phyloP scores from a whole-genome alignment of 176 grass and related monocot species.

The Coix lacrymajobi region DNA sequence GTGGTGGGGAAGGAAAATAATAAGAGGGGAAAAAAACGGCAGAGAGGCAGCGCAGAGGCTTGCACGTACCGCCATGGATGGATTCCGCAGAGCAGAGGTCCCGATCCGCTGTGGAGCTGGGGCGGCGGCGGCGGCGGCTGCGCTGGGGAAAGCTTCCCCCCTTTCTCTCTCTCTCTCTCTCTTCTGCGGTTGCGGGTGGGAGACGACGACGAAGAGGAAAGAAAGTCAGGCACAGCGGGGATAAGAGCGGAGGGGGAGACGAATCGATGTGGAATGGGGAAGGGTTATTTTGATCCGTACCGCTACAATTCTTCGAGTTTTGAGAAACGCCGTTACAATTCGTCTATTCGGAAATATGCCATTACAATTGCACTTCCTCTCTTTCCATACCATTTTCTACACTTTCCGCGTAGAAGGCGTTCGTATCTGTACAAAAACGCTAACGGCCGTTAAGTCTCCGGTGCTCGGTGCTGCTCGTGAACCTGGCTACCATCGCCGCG shows the following conservation, averaged over 20 bases:
- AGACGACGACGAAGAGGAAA: constrained; percentile 11
- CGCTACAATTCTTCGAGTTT: no score
- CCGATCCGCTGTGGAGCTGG: not conserved
- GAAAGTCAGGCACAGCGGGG: not conserved
- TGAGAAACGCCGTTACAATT: no score
- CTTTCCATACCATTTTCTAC: no score
- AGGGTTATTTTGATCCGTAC: no score
- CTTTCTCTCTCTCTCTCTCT: not conserved
- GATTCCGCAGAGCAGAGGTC: not conserved
- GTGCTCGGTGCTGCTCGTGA: no score
- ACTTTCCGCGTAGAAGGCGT: no score
- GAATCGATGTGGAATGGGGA: constrained; percentile 22
- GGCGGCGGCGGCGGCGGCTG: not conserved
- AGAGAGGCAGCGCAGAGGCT: not conserved
- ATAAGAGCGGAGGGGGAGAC: not conserved
- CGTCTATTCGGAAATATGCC: no score
- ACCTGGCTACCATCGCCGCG: no score
- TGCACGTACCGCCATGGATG: constrained; percentile 56
- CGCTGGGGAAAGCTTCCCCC: not conserved
- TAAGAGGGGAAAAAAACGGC: rapidly evolving
- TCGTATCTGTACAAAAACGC: no score
- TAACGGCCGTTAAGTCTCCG: no score
- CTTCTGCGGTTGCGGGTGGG: not conserved
- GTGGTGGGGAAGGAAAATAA: not conserved
- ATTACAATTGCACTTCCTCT: no score